phyloP scores from a whole-genome alignment of 352 stramenopile genomes.

The Halophytophthora batemanensis region DNA sequence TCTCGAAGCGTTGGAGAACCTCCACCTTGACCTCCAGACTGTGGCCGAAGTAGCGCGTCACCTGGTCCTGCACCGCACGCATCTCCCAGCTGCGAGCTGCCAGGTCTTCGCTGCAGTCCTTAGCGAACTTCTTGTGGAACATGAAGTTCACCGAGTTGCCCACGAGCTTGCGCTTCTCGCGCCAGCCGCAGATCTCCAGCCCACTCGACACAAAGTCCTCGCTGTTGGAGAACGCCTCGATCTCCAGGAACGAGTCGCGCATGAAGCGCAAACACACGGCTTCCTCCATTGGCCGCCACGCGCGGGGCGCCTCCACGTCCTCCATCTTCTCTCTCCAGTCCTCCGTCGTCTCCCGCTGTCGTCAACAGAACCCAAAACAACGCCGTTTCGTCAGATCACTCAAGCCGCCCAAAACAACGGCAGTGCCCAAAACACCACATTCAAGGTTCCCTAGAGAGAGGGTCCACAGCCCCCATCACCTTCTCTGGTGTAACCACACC shows the following conservation, averaged over 20 bases:
- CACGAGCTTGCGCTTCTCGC: constrained; percentile 55
- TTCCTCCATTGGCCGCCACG: constrained; percentile 41
- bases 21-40: constrained; percentile 49
- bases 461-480: background rate
- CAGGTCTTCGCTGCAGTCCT: constrained; percentile 50
- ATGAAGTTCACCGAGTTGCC: constrained; percentile 56
- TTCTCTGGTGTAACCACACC: too few species aligned
- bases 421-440: too few species aligned
- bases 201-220: constrained; percentile 50
- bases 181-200: constrained; percentile 56
- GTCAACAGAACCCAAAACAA: constrained; percentile 1
- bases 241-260: constrained; percentile 48
- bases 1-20: constrained; percentile 47
- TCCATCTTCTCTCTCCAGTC: constrained; percentile 16
- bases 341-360: constrained; percentile 33
- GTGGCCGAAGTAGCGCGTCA: constrained; percentile 54
- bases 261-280: constrained; percentile 40
- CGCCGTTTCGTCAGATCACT: background rate
- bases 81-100: constrained; percentile 51
- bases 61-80: constrained; percentile 48
- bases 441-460: background rate
- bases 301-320: constrained; percentile 26
- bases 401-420: background rate
- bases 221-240: constrained; percentile 41
- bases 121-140: constrained; percentile 56